Evolutionary conservation across 768 basidiomycete genomes (phyloP), one percentile per base, ranked within the genome.

Genomic region (Hygrophorus pudorinus): DNA sequence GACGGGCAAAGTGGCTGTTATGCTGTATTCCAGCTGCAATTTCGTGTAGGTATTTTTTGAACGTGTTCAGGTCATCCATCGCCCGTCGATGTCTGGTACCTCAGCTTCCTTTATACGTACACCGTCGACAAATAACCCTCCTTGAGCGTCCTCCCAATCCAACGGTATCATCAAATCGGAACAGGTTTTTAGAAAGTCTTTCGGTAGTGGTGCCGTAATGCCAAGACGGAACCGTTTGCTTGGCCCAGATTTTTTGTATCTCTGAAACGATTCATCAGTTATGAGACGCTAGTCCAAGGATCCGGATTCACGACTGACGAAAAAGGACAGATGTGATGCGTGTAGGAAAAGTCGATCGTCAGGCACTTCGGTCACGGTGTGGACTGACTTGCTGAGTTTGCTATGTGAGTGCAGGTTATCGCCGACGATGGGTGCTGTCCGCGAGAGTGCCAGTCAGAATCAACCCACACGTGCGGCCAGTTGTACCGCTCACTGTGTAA

Each of bases 401-500:
- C 55, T 70, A 4, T 53, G 60, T 31, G 78, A 71, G 51, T 81
- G 73, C 1, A 73, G 48, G 1, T 53, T 53, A 52, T 85, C 82
- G 1, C 83, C 82, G 8, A 85, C 62, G 39, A 85, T 76, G 13
- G 82, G 82, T 21, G 75, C 82, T 85, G 48, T 39, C 37, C 24
- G n/a, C 28, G n/a, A 16, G 18, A 30, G 4, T 16, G 5, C 20
- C 11, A 24, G 24, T 24, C 24, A 24, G 24, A 24, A 24, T 24
- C 24, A 24, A 24, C 24, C n/a, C 7, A 24, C 24, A 24, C 7
- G 24, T 24, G 7, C 24, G 4, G 24, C 24, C 24, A n/a, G 35
- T 9, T 41, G 31, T 48, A 35, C 28, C 16, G 38, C 4, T 32
- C 8, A 20, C 46, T 30, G 6, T 16, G 38, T 17, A 46, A 45